phyloP scores from a whole-genome alignment of 2,329 filamentous ascomycete genomes.

The Aspergillus caelatus region DNA sequence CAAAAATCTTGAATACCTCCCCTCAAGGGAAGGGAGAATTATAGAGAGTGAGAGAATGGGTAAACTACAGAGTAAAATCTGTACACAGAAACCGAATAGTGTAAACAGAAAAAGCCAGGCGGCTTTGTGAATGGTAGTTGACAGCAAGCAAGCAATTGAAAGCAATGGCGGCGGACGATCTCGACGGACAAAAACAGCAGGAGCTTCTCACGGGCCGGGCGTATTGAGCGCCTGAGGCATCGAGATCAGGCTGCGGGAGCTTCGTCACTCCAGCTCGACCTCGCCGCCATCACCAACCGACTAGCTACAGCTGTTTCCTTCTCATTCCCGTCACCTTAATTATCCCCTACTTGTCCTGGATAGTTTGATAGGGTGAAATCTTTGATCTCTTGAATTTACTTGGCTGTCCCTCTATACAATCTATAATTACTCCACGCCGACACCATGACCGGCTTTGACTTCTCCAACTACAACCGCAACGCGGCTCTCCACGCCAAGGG shows the following conservation, averaged over 20 bases:
- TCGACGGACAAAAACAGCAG: conserved; percentile 25
- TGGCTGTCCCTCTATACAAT: conserved; percentile 22
- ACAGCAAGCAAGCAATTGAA: conserved; percentile 3
- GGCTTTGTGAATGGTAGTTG: not conserved
- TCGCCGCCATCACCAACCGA: conserved; percentile 13
- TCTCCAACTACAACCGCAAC: conserved; percentile 99
- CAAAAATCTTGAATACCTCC: conserved; percentile 47
- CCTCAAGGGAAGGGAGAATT: conserved; percentile 25
- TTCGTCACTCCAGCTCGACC: conserved; percentile 45
- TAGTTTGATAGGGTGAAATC: not conserved
- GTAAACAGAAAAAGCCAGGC: not conserved
- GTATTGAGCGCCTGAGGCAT: conserved; percentile 27
- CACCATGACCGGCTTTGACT: conserved; percentile 96
- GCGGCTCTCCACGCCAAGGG: conserved; percentile 90
- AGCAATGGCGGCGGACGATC: not conserved
- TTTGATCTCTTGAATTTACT: not conserved
- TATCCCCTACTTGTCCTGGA: not conserved
- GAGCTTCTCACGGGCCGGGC: conserved; percentile 15
- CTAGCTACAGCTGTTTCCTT: not conserved
- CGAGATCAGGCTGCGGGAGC: conserved; percentile 41
- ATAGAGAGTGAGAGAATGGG: conserved; percentile 12
- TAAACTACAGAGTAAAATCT: conserved; percentile 9
- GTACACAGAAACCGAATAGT: not conserved
- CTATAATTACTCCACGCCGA: conserved; percentile 23
- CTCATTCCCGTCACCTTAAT: not conserved